Evolutionary conservation across 2,329 filamentous ascomycete species (phyloP).

Genomic region (Fusarium sp.): DNA sequence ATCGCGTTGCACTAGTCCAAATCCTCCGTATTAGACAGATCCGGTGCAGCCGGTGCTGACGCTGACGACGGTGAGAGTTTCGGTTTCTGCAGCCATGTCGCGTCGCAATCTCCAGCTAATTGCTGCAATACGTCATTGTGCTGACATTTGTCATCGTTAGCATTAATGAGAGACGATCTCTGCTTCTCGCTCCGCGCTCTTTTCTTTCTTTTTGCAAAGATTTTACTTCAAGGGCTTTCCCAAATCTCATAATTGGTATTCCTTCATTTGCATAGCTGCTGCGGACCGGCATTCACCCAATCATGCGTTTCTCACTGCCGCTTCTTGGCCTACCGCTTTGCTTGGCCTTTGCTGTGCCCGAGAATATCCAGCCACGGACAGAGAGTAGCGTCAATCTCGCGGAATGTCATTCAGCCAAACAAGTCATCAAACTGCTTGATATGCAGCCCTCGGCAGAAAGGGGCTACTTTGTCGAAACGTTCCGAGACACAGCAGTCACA

Average conservation of each 20-base stretch:
- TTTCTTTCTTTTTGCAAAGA: background rate
- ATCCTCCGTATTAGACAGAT: background rate
- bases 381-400: background rate
- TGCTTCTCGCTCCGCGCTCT: background rate
- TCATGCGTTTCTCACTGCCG: slow-evolving; percentile 5
- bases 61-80: background rate
- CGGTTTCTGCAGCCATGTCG: background rate
- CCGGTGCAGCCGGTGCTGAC: background rate
- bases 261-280: background rate
- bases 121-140: background rate
- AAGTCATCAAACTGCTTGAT: slow-evolving; percentile 57
- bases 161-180: background rate
- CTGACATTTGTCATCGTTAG: background rate
- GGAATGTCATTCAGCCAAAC: slow-evolving; percentile 48
- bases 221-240: background rate
- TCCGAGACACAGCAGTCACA: slow-evolving; percentile 52
- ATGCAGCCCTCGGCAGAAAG: slow-evolving; percentile 61
- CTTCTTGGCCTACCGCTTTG: slow-evolving; percentile 8
- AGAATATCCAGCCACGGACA: background rate
- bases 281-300: background rate
- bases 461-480: slow-evolving; percentile 62
- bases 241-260: background rate
- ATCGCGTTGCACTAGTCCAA: background rate
- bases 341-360: slow-evolving; percentile 10
- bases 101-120: background rate